Conservation (phyloP, 352 stramenopile genomes). For the Pythium brassicae region DNA sequence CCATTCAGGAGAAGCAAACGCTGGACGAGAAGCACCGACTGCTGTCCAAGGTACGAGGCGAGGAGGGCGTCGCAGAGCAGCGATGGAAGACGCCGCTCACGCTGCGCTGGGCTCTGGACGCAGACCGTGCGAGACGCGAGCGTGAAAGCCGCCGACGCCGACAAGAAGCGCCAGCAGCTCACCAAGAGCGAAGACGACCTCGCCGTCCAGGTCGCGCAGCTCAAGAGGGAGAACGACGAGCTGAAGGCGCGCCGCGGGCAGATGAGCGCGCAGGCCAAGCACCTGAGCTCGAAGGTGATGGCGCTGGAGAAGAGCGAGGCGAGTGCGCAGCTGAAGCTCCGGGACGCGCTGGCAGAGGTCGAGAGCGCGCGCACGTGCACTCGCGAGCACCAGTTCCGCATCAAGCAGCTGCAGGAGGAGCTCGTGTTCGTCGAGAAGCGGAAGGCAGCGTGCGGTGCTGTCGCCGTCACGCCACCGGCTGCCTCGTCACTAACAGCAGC, state of each 20-base stretch:
- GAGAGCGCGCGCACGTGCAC: slow-evolving; percentile 42
- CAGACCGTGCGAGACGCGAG: slow-evolving; percentile 42
- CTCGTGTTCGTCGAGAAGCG: slow-evolving; percentile 55
- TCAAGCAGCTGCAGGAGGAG: slow-evolving; percentile 70
- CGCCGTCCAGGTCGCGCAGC: slow-evolving; percentile 28
- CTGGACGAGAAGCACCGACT: slow-evolving; percentile 42
- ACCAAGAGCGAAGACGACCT: slow-evolving; percentile 33
- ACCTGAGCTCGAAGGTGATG: slow-evolving; percentile 34
- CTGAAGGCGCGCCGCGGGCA: slow-evolving; percentile 38
- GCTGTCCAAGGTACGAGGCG: slow-evolving; percentile 24
- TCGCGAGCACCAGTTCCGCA: slow-evolving; percentile 56
- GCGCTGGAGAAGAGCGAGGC: slow-evolving; percentile 31
- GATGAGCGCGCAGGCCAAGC: slow-evolving; percentile 38
- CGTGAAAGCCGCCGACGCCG: slow-evolving; percentile 28
- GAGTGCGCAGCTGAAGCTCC: slow-evolving; percentile 27
- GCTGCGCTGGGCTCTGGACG: neutral
- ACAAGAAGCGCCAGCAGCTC: slow-evolving; percentile 33
- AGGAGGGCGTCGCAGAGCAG: no score
- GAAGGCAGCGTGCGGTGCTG: slow-evolving; percentile 12
- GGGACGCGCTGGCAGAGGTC: slow-evolving; percentile 38
- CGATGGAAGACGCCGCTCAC: neutral
- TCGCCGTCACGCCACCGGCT: neutral
- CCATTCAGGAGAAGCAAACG: slow-evolving; percentile 29
- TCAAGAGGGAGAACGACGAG: slow-evolving; percentile 57
- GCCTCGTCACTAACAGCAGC: neutral